Conservation (phyloP, 2,329 filamentous ascomycete species). For the Fusarium praegraminearum region DNA sequence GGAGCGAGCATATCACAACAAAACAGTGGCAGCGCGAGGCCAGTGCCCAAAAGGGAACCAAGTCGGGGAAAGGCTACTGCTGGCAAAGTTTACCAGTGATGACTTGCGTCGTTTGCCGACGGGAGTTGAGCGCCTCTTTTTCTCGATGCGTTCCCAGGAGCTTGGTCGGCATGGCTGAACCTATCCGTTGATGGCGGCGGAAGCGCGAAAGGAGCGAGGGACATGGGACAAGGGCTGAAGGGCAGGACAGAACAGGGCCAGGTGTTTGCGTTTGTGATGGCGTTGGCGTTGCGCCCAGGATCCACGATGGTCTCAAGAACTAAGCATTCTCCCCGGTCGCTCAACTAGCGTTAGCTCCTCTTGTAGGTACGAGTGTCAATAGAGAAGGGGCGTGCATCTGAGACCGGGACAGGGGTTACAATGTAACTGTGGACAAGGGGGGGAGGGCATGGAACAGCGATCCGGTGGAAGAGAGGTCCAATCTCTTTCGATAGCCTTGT, state of each 20-base stretch:
- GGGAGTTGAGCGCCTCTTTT: constrained; percentile 48
- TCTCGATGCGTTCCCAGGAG: constrained; percentile 47
- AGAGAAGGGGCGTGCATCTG: constrained; percentile 32
- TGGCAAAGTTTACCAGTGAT: constrained; percentile 33
- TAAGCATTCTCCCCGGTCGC: constrained; percentile 33
- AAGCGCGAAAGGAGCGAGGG: constrained; percentile 41
- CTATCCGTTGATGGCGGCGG: constrained; percentile 52
- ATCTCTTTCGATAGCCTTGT: constrained; percentile 18
- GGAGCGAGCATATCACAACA: constrained; percentile 24
- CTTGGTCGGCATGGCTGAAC: constrained; percentile 53
- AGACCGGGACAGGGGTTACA: constrained; percentile 17
- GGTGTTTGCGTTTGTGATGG: not conserved
- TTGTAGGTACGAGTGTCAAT: constrained; percentile 18
- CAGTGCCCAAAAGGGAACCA: constrained; percentile 22
- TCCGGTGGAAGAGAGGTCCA: constrained; percentile 23
- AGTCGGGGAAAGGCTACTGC: constrained; percentile 31
- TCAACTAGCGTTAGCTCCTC: constrained; percentile 8
- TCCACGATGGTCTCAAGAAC: constrained; percentile 40
- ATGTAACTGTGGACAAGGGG: not conserved
- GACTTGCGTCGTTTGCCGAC: constrained; percentile 41
- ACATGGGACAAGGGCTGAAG: constrained; percentile 19
- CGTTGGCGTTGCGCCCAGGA: constrained; percentile 21
- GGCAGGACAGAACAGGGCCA: not conserved
- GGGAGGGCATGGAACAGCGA: constrained; percentile 20
- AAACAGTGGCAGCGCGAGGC: constrained; percentile 19